Base-by-base conservation (phyloP, 1,284 basidiomycete genomes). In the Irpex lacteus region DNA sequence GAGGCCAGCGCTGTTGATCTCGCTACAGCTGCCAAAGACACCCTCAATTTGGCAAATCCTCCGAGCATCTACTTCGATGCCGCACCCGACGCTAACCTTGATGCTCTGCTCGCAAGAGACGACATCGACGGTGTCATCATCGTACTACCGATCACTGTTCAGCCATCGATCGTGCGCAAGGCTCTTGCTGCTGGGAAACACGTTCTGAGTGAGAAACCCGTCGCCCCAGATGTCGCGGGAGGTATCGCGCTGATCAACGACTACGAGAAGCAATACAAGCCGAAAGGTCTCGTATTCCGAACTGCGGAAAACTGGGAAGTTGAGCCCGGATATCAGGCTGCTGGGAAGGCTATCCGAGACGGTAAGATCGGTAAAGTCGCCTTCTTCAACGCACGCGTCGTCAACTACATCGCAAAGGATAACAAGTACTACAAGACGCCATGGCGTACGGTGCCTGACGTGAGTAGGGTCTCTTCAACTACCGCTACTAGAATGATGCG, bases 241-340 rank as follows among this genome's bases (percentile, higher is more conserved):
- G 94, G 90, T 0, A 75, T 85, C 55, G 77, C 79, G 64, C 80
- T 95, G 40, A 88, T 96, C 71, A 78, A 82, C 52, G 81, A 80
- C 60, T 95, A 92, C 72, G 85, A 92, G 70, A 73, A 73, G 56
- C 73, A 77, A 44, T 94, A 86, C 77, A 86, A 86, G 74, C 80
- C 83, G 3, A 88, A 88, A 72, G 91, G 89, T 1, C 74, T 95
- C 38, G 76, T 92, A 44, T 96, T 94, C 94, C 82, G 90, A 60
- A 84, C 95, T n/a, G 92, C 92, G 15, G 93, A 95, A 80, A 92
- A 95, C 76, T 91, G 78, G 67, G 91, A 93, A 70, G 85, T 85
- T 21, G 92, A 94, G 73, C 84, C 89, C 5, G 84, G 78, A 54
- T 77, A 81, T 79, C 75, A 78, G 52, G 78, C 76, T 1, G 90